A percentile compares a stretch with the other conserved stretches of the same genome.
These are phyloP conservation scores for Russula sp. DNA, from an alignment of 768 basidiomycete genomes.

Conservation along the genomic window DNA sequence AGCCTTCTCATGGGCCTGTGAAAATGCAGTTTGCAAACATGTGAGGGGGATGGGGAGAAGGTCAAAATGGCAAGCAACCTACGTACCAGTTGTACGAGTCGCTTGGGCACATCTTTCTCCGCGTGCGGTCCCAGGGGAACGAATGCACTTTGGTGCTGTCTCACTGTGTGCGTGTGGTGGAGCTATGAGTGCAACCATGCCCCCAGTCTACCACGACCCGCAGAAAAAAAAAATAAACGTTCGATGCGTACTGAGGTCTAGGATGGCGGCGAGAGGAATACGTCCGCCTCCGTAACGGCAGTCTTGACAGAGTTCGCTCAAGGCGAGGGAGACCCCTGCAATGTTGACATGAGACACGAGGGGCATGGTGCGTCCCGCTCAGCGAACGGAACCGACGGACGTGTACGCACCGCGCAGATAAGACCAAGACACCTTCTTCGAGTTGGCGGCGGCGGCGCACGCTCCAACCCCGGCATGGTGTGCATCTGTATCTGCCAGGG, in stretches of 20 bases:
- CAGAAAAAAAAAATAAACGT: no score
- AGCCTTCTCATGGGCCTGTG: conserved; percentile 1
- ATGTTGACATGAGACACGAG: no score
- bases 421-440: conserved; percentile 5
- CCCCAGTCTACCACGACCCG: neutral
- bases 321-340: conserved; percentile 5
- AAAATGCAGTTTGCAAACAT: neutral
- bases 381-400: neutral
- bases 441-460: neutral
- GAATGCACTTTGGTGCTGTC: conserved; percentile 12
- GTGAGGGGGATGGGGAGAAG: neutral
- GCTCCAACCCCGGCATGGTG: neutral
- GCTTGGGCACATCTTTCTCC: conserved; percentile 12
- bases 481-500: no score
- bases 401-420: conserved; percentile 7
- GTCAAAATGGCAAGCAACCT: neutral
- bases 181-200: no score
- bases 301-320: conserved; percentile 13
- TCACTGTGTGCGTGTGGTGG: neutral
- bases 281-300: neutral
- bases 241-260: conserved; percentile 3
- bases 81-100: conserved; percentile 7
- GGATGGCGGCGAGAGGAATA: conserved; percentile 6
- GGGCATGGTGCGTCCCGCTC: no score
- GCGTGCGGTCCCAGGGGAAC: conserved; percentile 6